Conservation (phyloP, 1,284 basidiomycete genomes). For the Heterobasidion irregulare region DNA sequence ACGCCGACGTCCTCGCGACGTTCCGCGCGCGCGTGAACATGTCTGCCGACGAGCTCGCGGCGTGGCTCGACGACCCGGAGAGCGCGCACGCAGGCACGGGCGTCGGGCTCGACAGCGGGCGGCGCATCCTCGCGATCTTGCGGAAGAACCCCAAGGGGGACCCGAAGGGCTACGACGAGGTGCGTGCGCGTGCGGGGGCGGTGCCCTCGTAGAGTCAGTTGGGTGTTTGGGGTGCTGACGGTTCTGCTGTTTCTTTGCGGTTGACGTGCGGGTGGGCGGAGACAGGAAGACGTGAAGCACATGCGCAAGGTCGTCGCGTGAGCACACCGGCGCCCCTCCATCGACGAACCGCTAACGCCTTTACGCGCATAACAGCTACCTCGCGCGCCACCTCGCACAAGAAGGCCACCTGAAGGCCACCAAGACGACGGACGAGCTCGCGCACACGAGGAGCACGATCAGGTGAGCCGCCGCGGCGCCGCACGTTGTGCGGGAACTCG, state of each 20-base stretch:
- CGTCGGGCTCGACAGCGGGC: conserved; percentile 25
- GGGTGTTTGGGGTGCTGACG: no score
- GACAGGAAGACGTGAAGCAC: conserved; percentile 25
- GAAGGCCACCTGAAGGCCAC: conserved; percentile 26
- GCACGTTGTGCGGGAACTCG: background rate
- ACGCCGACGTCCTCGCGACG: conserved; percentile 19
- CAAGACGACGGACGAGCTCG: conserved; percentile 24
- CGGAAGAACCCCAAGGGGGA: conserved; percentile 26
- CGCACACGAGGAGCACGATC: conserved; percentile 27
- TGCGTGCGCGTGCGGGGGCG: no score
- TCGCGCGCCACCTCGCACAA: conserved; percentile 25
- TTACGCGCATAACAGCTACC: conserved; percentile 15
- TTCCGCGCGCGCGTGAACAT: conserved; percentile 26
- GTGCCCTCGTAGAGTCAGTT: no score
- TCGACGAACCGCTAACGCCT: no score
- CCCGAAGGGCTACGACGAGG: conserved; percentile 23
- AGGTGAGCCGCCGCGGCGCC: conserved; percentile 14
- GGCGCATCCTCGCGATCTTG: conserved; percentile 26
- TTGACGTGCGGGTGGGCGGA: background rate
- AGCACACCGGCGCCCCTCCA: conserved; percentile 1
- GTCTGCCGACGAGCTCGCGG: conserved; percentile 24
- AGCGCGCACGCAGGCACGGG: conserved; percentile 26
- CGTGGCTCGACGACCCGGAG: conserved; percentile 24
- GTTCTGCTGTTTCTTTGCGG: no score
- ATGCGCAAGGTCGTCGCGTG: conserved; percentile 29